These are phyloP conservation scores for Teratosphaeria viscida DNA, from an alignment of 2,329 filamentous ascomycete species.

Conservation along the genomic window DNA sequence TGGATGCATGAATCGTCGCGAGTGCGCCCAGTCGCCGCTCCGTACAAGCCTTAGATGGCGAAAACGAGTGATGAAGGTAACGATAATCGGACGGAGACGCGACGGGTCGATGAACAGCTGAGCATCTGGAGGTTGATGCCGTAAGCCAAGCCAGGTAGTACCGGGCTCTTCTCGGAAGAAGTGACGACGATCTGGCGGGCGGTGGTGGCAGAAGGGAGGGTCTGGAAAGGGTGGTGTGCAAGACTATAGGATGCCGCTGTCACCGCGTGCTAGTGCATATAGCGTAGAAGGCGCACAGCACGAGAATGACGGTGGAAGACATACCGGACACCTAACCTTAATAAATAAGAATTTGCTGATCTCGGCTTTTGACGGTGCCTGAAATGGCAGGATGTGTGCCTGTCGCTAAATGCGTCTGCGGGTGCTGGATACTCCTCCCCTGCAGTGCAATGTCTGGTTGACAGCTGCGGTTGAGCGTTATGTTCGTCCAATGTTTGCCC, in stretches of 20 bases:
- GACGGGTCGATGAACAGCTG: not conserved
- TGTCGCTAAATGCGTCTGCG: not conserved
- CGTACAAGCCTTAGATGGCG: constrained; percentile 14
- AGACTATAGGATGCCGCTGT: not conserved
- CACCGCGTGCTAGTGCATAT: not conserved
- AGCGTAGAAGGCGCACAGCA: not conserved
- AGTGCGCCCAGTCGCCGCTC: constrained; percentile 26
- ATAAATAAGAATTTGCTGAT: not conserved
- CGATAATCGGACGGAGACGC: not conserved
- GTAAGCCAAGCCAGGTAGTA: not conserved
- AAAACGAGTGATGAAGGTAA: not conserved
- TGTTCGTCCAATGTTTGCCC: too few relatives aligned
- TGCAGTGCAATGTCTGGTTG: too few relatives aligned
- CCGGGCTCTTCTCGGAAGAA: not conserved
- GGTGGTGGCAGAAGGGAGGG: not conserved
- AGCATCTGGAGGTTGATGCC: not conserved
- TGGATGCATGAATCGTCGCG: constrained; percentile 8
- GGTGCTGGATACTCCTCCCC: not conserved
- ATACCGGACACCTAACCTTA: not conserved
- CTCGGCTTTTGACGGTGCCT: not conserved
- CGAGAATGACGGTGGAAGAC: not conserved
- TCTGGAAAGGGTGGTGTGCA: not conserved
- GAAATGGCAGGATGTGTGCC: not conserved
- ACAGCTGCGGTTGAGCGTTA: too few relatives aligned
- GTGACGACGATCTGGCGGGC: not conserved